These are phyloP conservation scores for Russula ochroleuca DNA, from an alignment of 768 basidiomycete species.

Conservation along the genomic window DNA sequence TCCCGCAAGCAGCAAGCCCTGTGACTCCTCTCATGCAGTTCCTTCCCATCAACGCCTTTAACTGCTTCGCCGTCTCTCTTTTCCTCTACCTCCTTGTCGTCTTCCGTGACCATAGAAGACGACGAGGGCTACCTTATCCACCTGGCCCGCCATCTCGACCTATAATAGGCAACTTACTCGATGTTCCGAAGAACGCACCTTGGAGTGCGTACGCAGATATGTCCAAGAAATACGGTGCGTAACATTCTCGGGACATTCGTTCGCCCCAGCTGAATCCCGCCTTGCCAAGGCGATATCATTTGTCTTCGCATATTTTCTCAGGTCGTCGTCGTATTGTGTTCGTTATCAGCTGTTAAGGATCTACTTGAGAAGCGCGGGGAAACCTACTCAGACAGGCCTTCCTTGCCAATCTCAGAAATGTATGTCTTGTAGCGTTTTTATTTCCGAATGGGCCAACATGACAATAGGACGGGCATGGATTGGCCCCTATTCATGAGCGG, in stretches of 20 bases:
- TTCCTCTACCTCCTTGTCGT: not conserved
- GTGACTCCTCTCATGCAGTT: not conserved
- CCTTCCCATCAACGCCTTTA: not conserved
- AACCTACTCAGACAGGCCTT: conserved; percentile 18
- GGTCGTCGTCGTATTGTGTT: conserved; percentile 48
- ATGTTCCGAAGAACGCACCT: not conserved
- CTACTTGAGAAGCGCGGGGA: conserved; percentile 51
- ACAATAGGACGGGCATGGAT: not conserved
- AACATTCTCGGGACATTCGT: not conserved
- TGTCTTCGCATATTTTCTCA: conserved; percentile 40
- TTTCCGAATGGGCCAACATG: not conserved
- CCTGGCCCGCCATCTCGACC: conserved; percentile 10
- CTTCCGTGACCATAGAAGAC: not conserved
- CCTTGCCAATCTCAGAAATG: conserved; percentile 2
- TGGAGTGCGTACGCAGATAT: conserved; percentile 4
- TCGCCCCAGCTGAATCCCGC: not conserved
- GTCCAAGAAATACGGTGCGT: conserved; percentile 8
- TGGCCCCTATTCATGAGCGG: conserved; percentile 5
- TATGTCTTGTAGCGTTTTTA: not conserved
- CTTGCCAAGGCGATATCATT: conserved; percentile 1
- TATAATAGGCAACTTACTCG: conserved; percentile 8
- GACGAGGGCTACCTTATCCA: conserved; percentile 13
- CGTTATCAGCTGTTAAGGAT: conserved; percentile 42
- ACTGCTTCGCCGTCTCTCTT: not conserved
- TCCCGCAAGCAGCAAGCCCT: not conserved